Conservation (phyloP, 495 filamentous ascomycete species). For the Pyrenula aspistea region DNA sequence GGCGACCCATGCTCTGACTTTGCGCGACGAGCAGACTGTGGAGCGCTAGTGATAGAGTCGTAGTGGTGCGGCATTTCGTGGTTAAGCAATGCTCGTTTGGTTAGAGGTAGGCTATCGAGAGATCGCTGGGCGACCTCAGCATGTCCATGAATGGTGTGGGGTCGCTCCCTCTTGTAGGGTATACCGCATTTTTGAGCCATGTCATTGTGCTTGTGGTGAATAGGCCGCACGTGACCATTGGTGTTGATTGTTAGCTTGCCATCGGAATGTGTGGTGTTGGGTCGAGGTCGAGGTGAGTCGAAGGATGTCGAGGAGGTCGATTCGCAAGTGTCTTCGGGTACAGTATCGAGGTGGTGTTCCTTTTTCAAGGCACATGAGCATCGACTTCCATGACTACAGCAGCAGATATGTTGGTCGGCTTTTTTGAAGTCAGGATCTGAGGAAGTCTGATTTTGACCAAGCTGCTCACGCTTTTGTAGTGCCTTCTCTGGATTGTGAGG, state of each 20-base stretch:
- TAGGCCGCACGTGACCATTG: conserved; percentile 89
- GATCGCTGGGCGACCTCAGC: conserved; percentile 49
- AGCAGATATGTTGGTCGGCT: conserved; percentile 60
- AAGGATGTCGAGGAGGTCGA: conserved; percentile 26
- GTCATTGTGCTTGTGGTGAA: conserved; percentile 70
- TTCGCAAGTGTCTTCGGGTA: conserved; percentile 45
- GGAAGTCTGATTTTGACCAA: conserved; percentile 25
- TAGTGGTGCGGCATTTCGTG: conserved; percentile 22
- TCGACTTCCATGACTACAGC: conserved; percentile 81
- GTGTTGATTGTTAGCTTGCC: conserved; percentile 71
- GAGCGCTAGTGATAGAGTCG: conserved; percentile 30
- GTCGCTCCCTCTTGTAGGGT: conserved; percentile 70
- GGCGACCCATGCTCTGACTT: conserved; percentile 67
- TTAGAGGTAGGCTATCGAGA: conserved; percentile 52
- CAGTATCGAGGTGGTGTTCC: conserved; percentile 66
- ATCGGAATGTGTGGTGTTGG: conserved; percentile 55
- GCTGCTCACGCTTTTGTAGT: conserved; percentile 50
- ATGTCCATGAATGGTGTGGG: conserved; percentile 55
- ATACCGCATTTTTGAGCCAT: conserved; percentile 69
- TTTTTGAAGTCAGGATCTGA: conserved; percentile 36
- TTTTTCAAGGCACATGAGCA: conserved; percentile 92
- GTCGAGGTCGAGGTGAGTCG: conserved; percentile 35
- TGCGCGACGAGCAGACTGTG: conserved; percentile 35
- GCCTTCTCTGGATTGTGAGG: conserved; percentile 39
- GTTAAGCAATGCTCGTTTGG: conserved; percentile 23